Evolutionary conservation across 2,329 filamentous ascomycete species (phyloP), one percentile per base, ranked within the genome.

Genomic region (Byssothecium circinans): DNA sequence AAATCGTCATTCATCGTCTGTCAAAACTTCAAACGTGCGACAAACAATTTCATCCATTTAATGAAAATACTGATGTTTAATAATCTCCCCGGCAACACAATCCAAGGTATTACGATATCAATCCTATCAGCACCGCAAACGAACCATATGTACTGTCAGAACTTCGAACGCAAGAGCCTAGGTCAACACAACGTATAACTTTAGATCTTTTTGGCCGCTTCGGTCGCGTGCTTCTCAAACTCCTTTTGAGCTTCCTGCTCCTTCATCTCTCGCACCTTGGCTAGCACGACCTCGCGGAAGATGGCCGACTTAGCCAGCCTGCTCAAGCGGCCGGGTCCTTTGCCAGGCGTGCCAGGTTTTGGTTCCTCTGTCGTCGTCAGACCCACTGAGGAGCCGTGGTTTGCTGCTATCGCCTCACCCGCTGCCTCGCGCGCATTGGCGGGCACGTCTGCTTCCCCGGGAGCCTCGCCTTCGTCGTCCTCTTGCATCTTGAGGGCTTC

Each of bases 401-500:
- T 64, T 47, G 65, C 64, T 47, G 62, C 67, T 51, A 68, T 62
- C 52, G 69, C 71, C 57, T 74, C 72, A 45, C 73, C 68, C 38
- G 82, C 81, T 29, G 85, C 82, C 43, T 81, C 74, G 33, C 78
- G 76, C 29, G 84, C 70, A 58, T 88, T 82, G 43, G 81, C 80
- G 22, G 85, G 84, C 64, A 91, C 73, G 54, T 83, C 81, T 35
- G 77, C 74, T 43, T 78, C 70, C 40, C 78, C 79, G 11, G 81
- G 77, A 20, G 77, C 84, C 49, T 86, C 85, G 47, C 88, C 87
- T 57, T 89, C 84, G 50, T 94, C 90, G 56, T 96, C 91, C 65
- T 96, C 91, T 70, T 94, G 87, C 78, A 95, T 87, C 76, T 91
- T 95, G 76, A 99, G 86, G 25, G 88, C 82, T 70, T 96, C 90